Percentiles rank a stretch among this genome's conserved stretches.
Evolutionary conservation across 106 monocot species (phyloP).

Genomic region (Triglochin maritima): DNA sequence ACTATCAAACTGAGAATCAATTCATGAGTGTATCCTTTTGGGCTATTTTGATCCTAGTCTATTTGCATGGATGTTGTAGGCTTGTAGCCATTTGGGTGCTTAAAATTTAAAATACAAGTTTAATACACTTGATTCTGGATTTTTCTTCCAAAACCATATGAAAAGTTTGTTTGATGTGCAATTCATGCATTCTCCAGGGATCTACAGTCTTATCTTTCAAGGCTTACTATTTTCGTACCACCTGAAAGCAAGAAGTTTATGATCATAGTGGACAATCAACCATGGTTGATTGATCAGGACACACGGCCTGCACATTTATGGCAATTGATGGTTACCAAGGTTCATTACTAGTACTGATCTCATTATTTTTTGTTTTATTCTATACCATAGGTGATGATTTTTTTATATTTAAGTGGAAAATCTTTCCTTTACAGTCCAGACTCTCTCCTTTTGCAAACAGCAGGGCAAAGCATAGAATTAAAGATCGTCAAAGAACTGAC

Average conservation of each 20-base stretch:
- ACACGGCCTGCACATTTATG: conserved; percentile 65
- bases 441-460: conserved; percentile 92
- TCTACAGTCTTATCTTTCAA: conserved; percentile 89
- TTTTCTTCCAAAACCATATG: background rate
- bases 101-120: background rate
- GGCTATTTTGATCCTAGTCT: no score
- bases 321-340: conserved; percentile 99
- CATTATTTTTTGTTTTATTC: background rate
- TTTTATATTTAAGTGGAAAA: background rate
- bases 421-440: conserved; percentile 60
- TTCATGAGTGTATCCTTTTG: no score
- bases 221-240: conserved; percentile 60
- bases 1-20: no score
- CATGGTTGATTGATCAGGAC: conserved; percentile 68
- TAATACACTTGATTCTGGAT: background rate
- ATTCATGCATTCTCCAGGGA: conserved; percentile 40
- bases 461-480: conserved; percentile 34
- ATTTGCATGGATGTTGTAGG: background rate
- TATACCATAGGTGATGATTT: no score
- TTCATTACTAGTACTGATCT: conserved; percentile 6
- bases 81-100: background rate
- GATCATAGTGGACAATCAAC: conserved; percentile 85
- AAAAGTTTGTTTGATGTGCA: background rate
- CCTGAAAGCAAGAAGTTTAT: conserved; percentile 69
- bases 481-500: conserved; percentile 31